A percentile compares a stretch with the other conserved stretches of the same genome.
Evolutionary conservation across 805 yeast species (phyloP).

Genomic region (Saccharomycopsis microspora): DNA sequence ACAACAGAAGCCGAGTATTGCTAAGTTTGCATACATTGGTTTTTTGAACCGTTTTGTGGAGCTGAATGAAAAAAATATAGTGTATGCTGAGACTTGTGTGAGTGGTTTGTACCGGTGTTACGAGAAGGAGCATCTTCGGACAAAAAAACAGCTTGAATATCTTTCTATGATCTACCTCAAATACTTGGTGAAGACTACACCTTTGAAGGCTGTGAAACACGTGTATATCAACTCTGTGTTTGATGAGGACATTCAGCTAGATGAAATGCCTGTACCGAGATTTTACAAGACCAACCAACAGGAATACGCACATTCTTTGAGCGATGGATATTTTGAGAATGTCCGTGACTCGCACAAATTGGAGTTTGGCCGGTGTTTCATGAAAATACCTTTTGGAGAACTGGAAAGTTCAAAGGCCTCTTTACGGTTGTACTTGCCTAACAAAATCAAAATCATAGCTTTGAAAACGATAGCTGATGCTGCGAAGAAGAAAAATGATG

Average conservation of each 20-base stretch:
- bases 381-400: constrained; percentile 8
- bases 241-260: constrained; percentile 3
- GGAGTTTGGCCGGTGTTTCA: constrained; percentile 7
- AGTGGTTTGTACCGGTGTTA: constrained; percentile 6
- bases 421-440: constrained; percentile 11
- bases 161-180: constrained; percentile 13
- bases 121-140: neutral
- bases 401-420: neutral
- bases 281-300: constrained; percentile 3
- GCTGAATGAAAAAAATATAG: neutral
- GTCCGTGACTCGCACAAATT: neutral
- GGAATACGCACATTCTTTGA: neutral
- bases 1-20: too few species aligned
- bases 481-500: constrained; percentile 1
- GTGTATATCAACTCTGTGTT: constrained; percentile 7
- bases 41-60: too few species aligned
- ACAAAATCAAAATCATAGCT: constrained; percentile 4
- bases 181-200: constrained; percentile 1
- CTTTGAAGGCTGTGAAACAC: neutral
- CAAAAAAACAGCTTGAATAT: constrained; percentile 2
- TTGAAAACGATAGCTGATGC: constrained; percentile 7
- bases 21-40: too few species aligned
- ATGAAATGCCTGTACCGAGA: constrained; percentile 3
- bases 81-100: neutral
- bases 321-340: neutral